phyloP scores from a whole-genome alignment of 2,329 filamentous ascomycete genomes.

The Cordyceps tenuipes region DNA sequence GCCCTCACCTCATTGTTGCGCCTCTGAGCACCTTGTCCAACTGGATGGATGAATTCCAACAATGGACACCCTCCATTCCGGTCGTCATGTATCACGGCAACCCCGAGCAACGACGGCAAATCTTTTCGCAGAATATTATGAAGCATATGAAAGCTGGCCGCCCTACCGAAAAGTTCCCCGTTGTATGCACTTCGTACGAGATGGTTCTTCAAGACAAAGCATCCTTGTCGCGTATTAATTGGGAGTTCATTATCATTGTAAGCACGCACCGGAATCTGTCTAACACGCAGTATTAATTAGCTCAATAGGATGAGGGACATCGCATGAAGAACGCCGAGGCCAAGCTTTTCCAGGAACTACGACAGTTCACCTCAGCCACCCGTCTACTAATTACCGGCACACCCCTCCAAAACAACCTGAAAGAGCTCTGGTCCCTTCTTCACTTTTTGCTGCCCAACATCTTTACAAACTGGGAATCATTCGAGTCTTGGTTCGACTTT shows the following conservation, averaged over 20 bases:
- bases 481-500: slow-evolving; percentile 96
- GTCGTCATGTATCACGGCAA: slow-evolving; percentile 87
- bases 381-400: slow-evolving; percentile 90
- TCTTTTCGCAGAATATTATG: slow-evolving; percentile 66
- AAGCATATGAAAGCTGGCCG: slow-evolving; percentile 55
- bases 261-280: slow-evolving; percentile 19
- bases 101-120: slow-evolving; percentile 64
- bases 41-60: slow-evolving; percentile 89
- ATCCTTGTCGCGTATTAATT: slow-evolving; percentile 72
- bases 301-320: slow-evolving; percentile 75
- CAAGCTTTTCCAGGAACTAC: slow-evolving; percentile 78
- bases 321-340: slow-evolving; percentile 96
- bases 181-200: slow-evolving; percentile 92
- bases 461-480: slow-evolving; percentile 87
- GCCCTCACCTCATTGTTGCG: slow-evolving; percentile 84
- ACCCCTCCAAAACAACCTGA: slow-evolving; percentile 88
- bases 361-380: slow-evolving; percentile 83
- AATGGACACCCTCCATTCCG: slow-evolving; percentile 83
- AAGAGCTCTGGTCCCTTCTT: slow-evolving; percentile 88
- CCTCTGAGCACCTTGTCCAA: slow-evolving; percentile 89
- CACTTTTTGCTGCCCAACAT: slow-evolving; percentile 90
- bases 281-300: slow-evolving; percentile 15
- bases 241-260: slow-evolving; percentile 96
- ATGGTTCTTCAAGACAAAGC: slow-evolving; percentile 89
- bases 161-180: slow-evolving; percentile 63